Evolutionary conservation across 345 rosid genomes (phyloP).

Genomic region (Eutrema heterophyllum): DNA sequence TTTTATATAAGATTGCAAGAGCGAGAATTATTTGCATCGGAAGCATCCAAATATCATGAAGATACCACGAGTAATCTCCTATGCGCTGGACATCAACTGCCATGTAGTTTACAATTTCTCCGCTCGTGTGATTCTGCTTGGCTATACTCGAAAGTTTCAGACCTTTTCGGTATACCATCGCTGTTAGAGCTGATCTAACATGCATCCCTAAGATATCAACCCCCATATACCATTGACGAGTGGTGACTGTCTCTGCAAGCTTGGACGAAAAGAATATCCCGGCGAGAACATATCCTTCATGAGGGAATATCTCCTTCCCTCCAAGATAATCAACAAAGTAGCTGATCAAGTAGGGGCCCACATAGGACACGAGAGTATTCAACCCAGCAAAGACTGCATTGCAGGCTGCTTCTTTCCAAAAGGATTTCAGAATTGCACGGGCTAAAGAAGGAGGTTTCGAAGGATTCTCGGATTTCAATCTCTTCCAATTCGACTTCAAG

Average conservation of each 20-base stretch:
- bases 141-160: slow-evolving; percentile 84
- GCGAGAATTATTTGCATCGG: slow-evolving; percentile 96
- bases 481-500: slow-evolving; percentile 90
- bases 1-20: slow-evolving; percentile 85
- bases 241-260: slow-evolving; percentile 88
- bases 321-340: slow-evolving; percentile 96
- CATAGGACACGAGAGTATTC: slow-evolving; percentile 90
- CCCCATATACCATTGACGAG: slow-evolving; percentile 99
- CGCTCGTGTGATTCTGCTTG: slow-evolving; percentile 93
- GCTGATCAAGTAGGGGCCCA: slow-evolving; percentile 94
- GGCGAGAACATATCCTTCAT: slow-evolving; percentile 94
- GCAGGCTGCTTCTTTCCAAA: slow-evolving; percentile 94
- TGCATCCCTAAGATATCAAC: slow-evolving; percentile 99
- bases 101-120: slow-evolving; percentile 96
- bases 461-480: slow-evolving; percentile 61
- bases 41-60: slow-evolving; percentile 99
- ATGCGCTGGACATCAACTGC: slow-evolving; percentile 98
- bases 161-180: slow-evolving; percentile 93
- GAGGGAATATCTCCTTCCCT: slow-evolving; percentile 76
- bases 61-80: slow-evolving; percentile 98
- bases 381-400: slow-evolving; percentile 92
- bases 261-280: slow-evolving; percentile 90
- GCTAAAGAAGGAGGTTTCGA: slow-evolving; percentile 85
- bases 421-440: slow-evolving; percentile 80
- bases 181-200: slow-evolving; percentile 95